Evolutionary conservation across 1,139 yeast genomes (phyloP).

Genomic region (Blastobotrys proliferans): DNA sequence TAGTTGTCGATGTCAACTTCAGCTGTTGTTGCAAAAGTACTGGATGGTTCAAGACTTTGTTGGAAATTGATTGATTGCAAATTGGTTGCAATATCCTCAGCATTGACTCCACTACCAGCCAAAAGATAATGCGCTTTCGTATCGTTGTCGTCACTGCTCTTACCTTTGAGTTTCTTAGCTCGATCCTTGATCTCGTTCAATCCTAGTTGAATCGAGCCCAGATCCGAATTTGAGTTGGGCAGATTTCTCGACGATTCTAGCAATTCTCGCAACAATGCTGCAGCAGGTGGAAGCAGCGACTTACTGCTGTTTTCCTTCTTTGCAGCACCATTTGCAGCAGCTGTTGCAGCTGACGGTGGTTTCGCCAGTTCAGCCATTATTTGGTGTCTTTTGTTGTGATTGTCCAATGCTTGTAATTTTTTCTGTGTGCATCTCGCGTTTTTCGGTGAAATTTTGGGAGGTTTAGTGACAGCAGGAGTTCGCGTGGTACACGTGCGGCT

Average conservation of each 20-base stretch:
- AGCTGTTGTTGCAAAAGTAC: conserved; percentile 24
- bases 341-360: background rate
- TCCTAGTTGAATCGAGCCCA: conserved; percentile 72
- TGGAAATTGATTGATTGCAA: conserved; percentile 32
- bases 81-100: conserved; percentile 79
- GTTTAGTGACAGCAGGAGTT: too few relatives aligned
- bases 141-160: conserved; percentile 44
- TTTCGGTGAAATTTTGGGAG: too few relatives aligned
- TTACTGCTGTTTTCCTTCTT: conserved; percentile 1
- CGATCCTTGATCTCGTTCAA: conserved; percentile 72
- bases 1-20: conserved; percentile 32
- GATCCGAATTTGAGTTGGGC: conserved; percentile 58
- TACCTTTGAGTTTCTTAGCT: conserved; percentile 56
- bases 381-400: background rate
- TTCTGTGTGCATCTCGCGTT: background rate
- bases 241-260: conserved; percentile 67
- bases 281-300: conserved; percentile 40
- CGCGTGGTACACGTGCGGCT: too few relatives aligned
- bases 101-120: conserved; percentile 85
- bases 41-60: conserved; percentile 28
- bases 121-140: conserved; percentile 88
- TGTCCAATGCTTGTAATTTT: background rate
- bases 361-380: conserved; percentile 9
- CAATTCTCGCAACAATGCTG: conserved; percentile 52
- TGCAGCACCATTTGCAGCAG: conserved; percentile 7